Evolutionary conservation across 1,284 basidiomycete species (phyloP).

Genomic region (Moesziomyces sp.): DNA sequence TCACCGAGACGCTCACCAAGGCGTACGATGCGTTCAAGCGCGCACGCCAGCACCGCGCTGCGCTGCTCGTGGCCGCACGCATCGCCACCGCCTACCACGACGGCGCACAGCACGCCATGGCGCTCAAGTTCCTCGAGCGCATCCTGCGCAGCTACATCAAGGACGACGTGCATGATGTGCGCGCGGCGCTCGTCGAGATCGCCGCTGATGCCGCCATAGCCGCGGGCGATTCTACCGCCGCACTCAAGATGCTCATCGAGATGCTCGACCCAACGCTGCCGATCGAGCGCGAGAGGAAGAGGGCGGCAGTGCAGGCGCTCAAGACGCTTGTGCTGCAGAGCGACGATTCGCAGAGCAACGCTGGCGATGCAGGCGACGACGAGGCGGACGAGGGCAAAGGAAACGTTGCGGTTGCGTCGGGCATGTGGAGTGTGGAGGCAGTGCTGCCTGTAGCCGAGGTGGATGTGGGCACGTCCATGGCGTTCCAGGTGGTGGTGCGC

Average conservation of each 20-base stretch:
- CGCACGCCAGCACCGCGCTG: conserved; percentile 16
- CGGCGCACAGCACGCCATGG: conserved; percentile 39
- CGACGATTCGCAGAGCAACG: neutral
- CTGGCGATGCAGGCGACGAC: neutral
- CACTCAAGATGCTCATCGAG: conserved; percentile 20
- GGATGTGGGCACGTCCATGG: conserved; percentile 8
- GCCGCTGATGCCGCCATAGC: conserved; percentile 29
- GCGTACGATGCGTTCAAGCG: conserved; percentile 58
- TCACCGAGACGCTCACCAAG: conserved; percentile 45
- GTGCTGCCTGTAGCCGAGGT: conserved; percentile 22
- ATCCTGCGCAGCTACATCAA: conserved; percentile 47
- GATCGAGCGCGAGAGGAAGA: conserved; percentile 4
- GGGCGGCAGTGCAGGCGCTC: conserved; percentile 9
- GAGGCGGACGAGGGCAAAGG: neutral
- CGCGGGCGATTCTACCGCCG: conserved; percentile 20
- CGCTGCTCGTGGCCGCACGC: conserved; percentile 47
- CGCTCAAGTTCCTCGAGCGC: conserved; percentile 59
- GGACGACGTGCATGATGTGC: conserved; percentile 28
- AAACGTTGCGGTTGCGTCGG: neutral
- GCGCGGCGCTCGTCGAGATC: conserved; percentile 16
- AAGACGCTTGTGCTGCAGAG: conserved; percentile 9
- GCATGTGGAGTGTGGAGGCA: conserved; percentile 1
- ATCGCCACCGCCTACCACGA: conserved; percentile 52
- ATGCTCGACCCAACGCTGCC: conserved; percentile 10
- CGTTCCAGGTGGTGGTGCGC: conserved; percentile 23